Conservation (phyloP, 768 basidiomycete genomes). For the Kwoniella shandongensis region DNA sequence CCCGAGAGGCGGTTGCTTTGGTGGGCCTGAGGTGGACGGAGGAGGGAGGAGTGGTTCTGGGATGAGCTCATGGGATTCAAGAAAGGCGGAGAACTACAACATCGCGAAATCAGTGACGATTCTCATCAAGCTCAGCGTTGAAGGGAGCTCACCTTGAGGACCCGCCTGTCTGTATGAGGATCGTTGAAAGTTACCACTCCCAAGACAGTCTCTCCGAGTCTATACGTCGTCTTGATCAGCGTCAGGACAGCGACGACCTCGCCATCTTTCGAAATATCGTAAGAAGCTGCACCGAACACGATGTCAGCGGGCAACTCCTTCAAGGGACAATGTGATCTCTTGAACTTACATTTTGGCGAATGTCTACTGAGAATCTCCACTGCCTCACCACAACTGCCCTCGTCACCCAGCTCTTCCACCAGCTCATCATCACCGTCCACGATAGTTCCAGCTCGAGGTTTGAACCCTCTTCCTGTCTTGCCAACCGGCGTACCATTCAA, state of each 20-base stretch:
- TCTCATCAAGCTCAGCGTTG: background rate
- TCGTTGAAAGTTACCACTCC: slow-evolving; percentile 88
- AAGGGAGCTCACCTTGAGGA: slow-evolving; percentile 67
- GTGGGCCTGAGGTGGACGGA: slow-evolving; percentile 53
- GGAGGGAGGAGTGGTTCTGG: slow-evolving; percentile 60
- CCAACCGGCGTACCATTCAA: background rate
- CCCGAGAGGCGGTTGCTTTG: slow-evolving; percentile 58
- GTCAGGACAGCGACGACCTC: slow-evolving; percentile 85
- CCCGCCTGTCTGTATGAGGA: slow-evolving; percentile 66
- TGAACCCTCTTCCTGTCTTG: slow-evolving; percentile 5
- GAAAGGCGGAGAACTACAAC: slow-evolving; percentile 74
- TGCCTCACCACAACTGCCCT: slow-evolving; percentile 64
- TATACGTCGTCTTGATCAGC: slow-evolving; percentile 84
- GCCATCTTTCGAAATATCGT: slow-evolving; percentile 92
- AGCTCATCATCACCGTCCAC: slow-evolving; percentile 34
- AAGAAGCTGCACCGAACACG: slow-evolving; percentile 64
- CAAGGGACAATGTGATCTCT: background rate
- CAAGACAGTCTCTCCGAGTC: slow-evolving; percentile 86
- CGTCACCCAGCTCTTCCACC: slow-evolving; percentile 23
- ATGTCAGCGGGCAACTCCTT: slow-evolving; percentile 5
- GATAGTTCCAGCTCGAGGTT: slow-evolving; percentile 11
- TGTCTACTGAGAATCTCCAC: slow-evolving; percentile 88
- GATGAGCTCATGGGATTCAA: slow-evolving; percentile 79
- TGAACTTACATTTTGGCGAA: slow-evolving; percentile 75
- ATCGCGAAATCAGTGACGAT: slow-evolving; percentile 11